Conservation (phyloP, 2,329 filamentous ascomycete species). For the Calonectria leucothoes region DNA sequence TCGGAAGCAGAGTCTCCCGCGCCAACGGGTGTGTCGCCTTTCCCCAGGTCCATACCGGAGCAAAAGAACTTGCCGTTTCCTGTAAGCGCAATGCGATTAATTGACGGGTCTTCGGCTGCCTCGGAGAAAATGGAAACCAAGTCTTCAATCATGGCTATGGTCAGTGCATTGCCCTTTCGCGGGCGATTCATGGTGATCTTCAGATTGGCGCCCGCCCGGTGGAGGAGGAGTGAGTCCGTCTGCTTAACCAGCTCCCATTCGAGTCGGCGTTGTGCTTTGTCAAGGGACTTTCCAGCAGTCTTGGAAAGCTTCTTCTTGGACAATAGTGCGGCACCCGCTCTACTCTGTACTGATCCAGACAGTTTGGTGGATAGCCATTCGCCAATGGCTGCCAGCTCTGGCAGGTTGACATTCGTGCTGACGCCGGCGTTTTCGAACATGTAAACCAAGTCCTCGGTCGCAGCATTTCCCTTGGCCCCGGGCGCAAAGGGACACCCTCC, state of each 20-base stretch:
- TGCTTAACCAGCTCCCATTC: constrained; percentile 14
- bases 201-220: constrained; percentile 43
- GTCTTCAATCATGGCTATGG: constrained; percentile 47
- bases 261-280: not conserved
- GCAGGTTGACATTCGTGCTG: constrained; percentile 61
- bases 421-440: constrained; percentile 14
- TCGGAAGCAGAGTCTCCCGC: constrained; percentile 10
- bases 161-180: constrained; percentile 53
- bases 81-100: constrained; percentile 51
- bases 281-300: not conserved
- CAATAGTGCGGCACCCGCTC: constrained; percentile 56
- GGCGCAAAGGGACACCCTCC: constrained; percentile 25
- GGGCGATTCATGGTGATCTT: constrained; percentile 47
- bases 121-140: constrained; percentile 44
- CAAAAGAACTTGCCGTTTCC: constrained; percentile 52
- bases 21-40: constrained; percentile 19
- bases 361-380: constrained; percentile 67
- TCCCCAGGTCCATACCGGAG: constrained; percentile 53
- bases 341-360: constrained; percentile 58
- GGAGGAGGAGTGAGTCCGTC: constrained; percentile 38
- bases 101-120: constrained; percentile 35
- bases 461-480: constrained; percentile 19
- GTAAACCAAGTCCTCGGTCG: constrained; percentile 22
- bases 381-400: constrained; percentile 64
- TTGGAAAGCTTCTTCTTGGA: not conserved